Conservation (phyloP, 192 early-diverging fungal genomes). For the Entophlyctis luteolus region DNA sequence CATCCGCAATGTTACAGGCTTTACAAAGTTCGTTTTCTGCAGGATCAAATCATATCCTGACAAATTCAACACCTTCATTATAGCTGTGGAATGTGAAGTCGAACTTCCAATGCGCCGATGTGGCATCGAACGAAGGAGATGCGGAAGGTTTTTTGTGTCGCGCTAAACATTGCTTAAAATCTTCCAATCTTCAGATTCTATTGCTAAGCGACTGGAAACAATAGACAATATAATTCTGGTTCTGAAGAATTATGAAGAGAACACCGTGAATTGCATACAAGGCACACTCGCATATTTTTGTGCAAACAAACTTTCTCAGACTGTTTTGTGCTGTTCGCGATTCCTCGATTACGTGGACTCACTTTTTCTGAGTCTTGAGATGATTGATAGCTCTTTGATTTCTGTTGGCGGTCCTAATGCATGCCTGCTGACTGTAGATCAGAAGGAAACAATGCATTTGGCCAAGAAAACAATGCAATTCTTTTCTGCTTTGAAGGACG, state of each 20-base stretch:
- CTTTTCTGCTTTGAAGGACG: slow-evolving; percentile 82
- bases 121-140: slow-evolving; percentile 8
- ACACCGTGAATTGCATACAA: slow-evolving; percentile 88
- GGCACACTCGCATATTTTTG: slow-evolving; percentile 91
- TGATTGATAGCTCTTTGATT: too few species aligned
- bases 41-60: too few species aligned
- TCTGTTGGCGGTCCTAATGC: too few species aligned
- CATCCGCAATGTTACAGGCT: slow-evolving; percentile 99
- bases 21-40: too few species aligned
- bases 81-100: slow-evolving; percentile 48
- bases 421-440: too few species aligned
- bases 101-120: slow-evolving; percentile 10
- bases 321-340: slow-evolving; percentile 72
- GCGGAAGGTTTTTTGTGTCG: too few species aligned
- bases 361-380: slow-evolving; percentile 84
- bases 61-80: background rate
- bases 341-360: slow-evolving; percentile 92
- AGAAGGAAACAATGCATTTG: slow-evolving; percentile 87
- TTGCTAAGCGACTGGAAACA: too few species aligned
- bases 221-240: slow-evolving; percentile 86
- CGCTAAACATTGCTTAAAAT: too few species aligned
- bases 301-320: slow-evolving; percentile 48
- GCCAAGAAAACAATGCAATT: slow-evolving; percentile 93
- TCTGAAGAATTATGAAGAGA: slow-evolving; percentile 93
- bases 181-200: too few species aligned